phyloP scores from a whole-genome alignment of 352 stramenopile species.

The Globisporangium splendens region DNA sequence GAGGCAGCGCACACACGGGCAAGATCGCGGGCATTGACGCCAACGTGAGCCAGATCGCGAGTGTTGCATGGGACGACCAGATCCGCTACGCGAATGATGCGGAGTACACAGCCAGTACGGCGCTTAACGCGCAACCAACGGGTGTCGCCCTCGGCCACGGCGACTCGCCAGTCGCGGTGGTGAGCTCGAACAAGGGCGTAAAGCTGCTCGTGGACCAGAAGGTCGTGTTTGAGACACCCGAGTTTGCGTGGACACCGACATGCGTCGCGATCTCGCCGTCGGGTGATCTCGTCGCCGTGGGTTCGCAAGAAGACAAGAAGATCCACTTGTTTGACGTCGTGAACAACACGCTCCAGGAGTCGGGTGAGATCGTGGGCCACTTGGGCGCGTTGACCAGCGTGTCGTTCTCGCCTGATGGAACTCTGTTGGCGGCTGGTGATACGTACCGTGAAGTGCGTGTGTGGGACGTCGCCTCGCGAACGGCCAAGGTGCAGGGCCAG shows the following conservation, averaged over 20 bases:
- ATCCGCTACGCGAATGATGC: slow-evolving; percentile 63
- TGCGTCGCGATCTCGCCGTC: slow-evolving; percentile 70
- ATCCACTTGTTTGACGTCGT: slow-evolving; percentile 84
- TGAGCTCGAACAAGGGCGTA: slow-evolving; percentile 81
- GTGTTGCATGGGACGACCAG: slow-evolving; percentile 91
- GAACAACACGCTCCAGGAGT: slow-evolving; percentile 60
- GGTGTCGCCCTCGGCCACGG: slow-evolving; percentile 53
- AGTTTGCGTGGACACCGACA: slow-evolving; percentile 77
- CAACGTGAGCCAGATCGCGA: slow-evolving; percentile 66
- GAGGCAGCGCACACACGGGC: slow-evolving; percentile 46
- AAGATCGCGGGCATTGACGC: slow-evolving; percentile 84
- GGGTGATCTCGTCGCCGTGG: slow-evolving; percentile 73
- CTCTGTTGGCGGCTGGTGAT: slow-evolving; percentile 83
- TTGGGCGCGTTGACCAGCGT: slow-evolving; percentile 72
- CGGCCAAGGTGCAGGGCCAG: slow-evolving; percentile 85
- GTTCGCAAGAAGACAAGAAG: slow-evolving; percentile 82
- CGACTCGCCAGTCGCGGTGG: slow-evolving; percentile 44
- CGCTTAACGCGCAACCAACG: slow-evolving; percentile 66
- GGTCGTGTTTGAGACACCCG: slow-evolving; percentile 69
- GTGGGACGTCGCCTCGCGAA: slow-evolving; percentile 79
- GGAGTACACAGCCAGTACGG: slow-evolving; percentile 59
- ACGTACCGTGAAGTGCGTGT: slow-evolving; percentile 88
- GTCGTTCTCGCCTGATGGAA: slow-evolving; percentile 84
- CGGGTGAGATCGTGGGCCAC: slow-evolving; percentile 64
- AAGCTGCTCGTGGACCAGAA: slow-evolving; percentile 72